Base-by-base conservation (phyloP, 1,139 yeast genomes). In the Candida glucosophila region DNA sequence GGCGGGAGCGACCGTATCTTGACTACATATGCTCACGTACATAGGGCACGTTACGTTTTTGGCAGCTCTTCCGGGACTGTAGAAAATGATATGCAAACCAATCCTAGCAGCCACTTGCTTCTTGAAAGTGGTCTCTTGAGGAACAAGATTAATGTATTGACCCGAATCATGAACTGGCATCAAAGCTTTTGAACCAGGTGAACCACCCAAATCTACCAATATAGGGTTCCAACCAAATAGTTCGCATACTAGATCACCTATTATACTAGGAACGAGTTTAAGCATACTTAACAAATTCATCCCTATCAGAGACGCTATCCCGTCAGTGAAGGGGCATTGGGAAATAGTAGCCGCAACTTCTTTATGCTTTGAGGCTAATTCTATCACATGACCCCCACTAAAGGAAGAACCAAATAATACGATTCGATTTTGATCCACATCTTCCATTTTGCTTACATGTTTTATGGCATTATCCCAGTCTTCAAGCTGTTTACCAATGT, bases 261-360 rank as follows among this genome's bases (percentile, higher is more conserved):
- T 6, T n/a, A 15, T 14, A 20, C 11, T 13, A 6, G 6, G 10
- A 4, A 10, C 22, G 10, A 20, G 6, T 7, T 20, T 20, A 12
- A 20, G 22, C 11, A n/a, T 20, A n/a, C 14, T 5, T 10, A 15
- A n/a, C 6, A 20, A 20, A 7, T 20, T 20, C n/a, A 12, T 11
- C 14, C 5, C 11, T 20, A 13, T n/a, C 14, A 15, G 11, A 4
- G 22, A 20, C 14, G 22, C 12, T 5, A 20, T 10, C 13, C 22
- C 22, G 13, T 20, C 22, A 5, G 22, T 20, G 13, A 20, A 20
- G 14, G 22, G 22, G 14, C 22, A 12, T 6, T 20, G 22, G 12
- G 22, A 20, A 12, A 20, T 20, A 5, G 13, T 12, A 20, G 22
- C 22, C 5, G 12, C 4, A 11, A 20, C 13, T 5, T 12, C 6